Evolutionary conservation across 345 rosid genomes (phyloP).

Genomic region (Durio zibethinus): DNA sequence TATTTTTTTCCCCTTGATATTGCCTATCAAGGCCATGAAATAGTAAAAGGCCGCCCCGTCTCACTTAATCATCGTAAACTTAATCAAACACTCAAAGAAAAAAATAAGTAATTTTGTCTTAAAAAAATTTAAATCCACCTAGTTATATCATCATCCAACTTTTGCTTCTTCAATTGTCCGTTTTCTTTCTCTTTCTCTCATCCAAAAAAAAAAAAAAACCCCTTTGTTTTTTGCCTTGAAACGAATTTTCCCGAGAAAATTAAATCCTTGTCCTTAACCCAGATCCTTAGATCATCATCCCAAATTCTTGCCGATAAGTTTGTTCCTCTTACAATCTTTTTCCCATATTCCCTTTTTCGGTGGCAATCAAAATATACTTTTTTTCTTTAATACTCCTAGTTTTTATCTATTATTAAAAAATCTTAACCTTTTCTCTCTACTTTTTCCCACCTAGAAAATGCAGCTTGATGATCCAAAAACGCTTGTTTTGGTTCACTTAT

Average conservation of each 20-base stretch:
- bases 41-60: not conserved
- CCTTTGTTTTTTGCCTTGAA: slow-evolving; percentile 5
- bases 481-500: slow-evolving; percentile 1
- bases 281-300: slow-evolving; percentile 33
- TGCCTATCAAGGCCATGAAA: not conserved
- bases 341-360: not conserved
- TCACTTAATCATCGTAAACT: not conserved
- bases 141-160: slow-evolving; percentile 1
- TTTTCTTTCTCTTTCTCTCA: not conserved
- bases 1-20: not conserved
- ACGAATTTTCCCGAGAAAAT: slow-evolving; percentile 29
- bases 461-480: slow-evolving; percentile 12
- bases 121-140: not conserved
- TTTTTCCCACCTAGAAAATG: slow-evolving; percentile 14
- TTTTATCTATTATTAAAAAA: not conserved
- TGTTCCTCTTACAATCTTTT: slow-evolving; percentile 21
- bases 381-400: not conserved
- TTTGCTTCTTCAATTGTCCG: not conserved
- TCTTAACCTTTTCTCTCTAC: not conserved
- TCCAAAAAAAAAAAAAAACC: not conserved
- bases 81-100: not conserved
- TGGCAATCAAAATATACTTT: not conserved
- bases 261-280: slow-evolving; percentile 26
- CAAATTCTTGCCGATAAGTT: slow-evolving; percentile 27
- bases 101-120: not conserved